Conservation (phyloP, 2,329 filamentous ascomycete genomes). For the Tolypocladium tropicale region DNA sequence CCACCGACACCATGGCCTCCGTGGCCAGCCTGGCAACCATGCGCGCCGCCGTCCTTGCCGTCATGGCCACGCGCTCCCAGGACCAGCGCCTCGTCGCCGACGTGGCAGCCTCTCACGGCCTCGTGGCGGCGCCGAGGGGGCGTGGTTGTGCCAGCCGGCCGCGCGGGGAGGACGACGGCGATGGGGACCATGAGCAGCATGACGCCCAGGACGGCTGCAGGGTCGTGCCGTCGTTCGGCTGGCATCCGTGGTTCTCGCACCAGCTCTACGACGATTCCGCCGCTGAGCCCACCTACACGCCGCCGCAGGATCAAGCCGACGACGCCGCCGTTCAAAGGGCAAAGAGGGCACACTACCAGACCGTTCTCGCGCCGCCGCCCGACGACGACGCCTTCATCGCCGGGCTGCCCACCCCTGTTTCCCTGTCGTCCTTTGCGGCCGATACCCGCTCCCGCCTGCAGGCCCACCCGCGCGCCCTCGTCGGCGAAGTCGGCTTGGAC, state of each 20-base stretch:
- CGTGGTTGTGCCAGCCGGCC: background rate
- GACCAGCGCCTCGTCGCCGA: slow-evolving; percentile 64
- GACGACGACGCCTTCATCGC: slow-evolving; percentile 31
- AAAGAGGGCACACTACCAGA: slow-evolving; percentile 50
- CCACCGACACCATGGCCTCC: slow-evolving; percentile 64
- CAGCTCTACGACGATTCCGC: slow-evolving; percentile 56
- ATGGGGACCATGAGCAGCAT: background rate
- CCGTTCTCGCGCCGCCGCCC: slow-evolving; percentile 49
- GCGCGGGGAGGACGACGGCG: background rate
- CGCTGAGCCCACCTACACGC: slow-evolving; percentile 24
- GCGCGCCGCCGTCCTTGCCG: slow-evolving; percentile 54
- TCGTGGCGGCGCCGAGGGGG: slow-evolving; percentile 14
- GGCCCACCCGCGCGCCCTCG: slow-evolving; percentile 50
- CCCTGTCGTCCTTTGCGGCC: slow-evolving; percentile 47
- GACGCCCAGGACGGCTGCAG: slow-evolving; percentile 3
- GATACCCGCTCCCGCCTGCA: slow-evolving; percentile 46
- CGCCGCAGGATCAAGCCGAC: slow-evolving; percentile 9
- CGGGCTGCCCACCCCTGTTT: slow-evolving; percentile 47
- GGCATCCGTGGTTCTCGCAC: slow-evolving; percentile 82
- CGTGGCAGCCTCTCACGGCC: slow-evolving; percentile 46
- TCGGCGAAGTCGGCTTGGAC: slow-evolving; percentile 73
- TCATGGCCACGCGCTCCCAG: slow-evolving; percentile 68
- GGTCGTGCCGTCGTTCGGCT: slow-evolving; percentile 65
- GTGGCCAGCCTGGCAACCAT: slow-evolving; percentile 50
- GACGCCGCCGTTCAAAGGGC: slow-evolving; percentile 16